Evolutionary conservation across 345 rosid genomes (phyloP), one percentile per base, ranked within the genome.

Genomic region (Eucalyptus sideroxylon): DNA sequence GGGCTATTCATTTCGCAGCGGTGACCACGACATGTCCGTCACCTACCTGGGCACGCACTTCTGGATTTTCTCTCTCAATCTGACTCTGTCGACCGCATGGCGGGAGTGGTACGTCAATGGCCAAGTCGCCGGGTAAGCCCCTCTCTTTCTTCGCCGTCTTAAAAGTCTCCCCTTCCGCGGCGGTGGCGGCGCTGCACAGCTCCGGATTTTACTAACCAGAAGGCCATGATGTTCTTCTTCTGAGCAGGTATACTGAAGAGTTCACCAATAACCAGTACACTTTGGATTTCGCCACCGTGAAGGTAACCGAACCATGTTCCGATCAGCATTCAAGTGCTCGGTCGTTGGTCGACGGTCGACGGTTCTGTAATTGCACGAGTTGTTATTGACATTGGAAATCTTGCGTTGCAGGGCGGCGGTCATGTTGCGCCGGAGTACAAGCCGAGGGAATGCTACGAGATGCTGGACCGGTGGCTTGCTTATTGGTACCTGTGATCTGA

Each of bases 351-450:
- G 9, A 56, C 13, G 26, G 59, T 53, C 26, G 26, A 53, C 59
- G 30, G 62, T 56, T 56, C 30, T 24, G 62, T 56, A 56, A 56
- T 56, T 56, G 62, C 62, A 24, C 14, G 62, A 26, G 31, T 31
- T 31, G 65, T 31, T 19, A 31, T 31, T 50, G 0, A 86, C 55
- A 72, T 19, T 23, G 26, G 21, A 72, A 34, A 72, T 50, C 40
- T 56, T 24, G 13, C 26, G 13, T n/a, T 50, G 65, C 87, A 91
- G 93, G 93, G 91, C 11, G 93, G 87, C 24, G 93, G 92, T 8
- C 93, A 91, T 83, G 90, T 91, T 24, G 91, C 93, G 60, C 91
- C 86, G 14, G 93, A 91, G 90, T 91, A 90, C 90, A 91, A 88
- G 86, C 88, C 91, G 7, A 88, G 87, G 87, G 90, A 91, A 86